Base-by-base conservation (phyloP, 192 early-diverging fungal genomes). In the Podila verticillata region DNA sequence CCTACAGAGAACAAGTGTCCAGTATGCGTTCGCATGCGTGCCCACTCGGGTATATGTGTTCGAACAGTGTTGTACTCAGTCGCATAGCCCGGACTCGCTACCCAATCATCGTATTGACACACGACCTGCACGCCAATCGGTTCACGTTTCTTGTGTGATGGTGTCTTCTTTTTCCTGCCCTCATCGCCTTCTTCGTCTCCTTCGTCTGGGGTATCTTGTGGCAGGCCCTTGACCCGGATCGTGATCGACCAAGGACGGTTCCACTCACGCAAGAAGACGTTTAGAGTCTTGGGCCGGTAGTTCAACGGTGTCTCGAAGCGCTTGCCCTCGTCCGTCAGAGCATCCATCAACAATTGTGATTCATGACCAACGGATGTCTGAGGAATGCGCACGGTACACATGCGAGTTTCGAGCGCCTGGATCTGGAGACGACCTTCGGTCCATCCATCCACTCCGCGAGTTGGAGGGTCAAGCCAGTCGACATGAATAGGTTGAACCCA, bases 81-180 rank as follows among this genome's bases (percentile, higher is more conserved):
- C 0, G 75, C 75, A 71, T 72, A 79, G 7, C 69, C 75, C 9
- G 58, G 58, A 15, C 17, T 58, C 1, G 68, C 61, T 17, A 2
- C 39, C 75, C 75, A 79, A 49, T 79, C 75, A 24, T 79, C 59
- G 32, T 79, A 79, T 57, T 32, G 63, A 24, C 75, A 79, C n/a
- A 63, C 20, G n/a, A 79, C 54, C 36, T 61, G 29, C 12, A 79
- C 29, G 7, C 68, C 59, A 7, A 79, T 68, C 47, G 12, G 26
- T 22, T 24, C 34, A 20, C 19, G n/a, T 30, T 22, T 9, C 20
- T n/a, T 35, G 19, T 54, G 44, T 28, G 28, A 32, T 32, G 4
- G 22, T 26, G 32, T 5, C 61, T n/a, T 62, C 5, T 65, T 65
- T 19, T 32, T 65, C 7, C 3, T 22, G 12, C 44, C 17, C 9